Base-by-base conservation (phyloP, 129 eudicot genomes). In the Chrysanthemum seticuspe region DNA sequence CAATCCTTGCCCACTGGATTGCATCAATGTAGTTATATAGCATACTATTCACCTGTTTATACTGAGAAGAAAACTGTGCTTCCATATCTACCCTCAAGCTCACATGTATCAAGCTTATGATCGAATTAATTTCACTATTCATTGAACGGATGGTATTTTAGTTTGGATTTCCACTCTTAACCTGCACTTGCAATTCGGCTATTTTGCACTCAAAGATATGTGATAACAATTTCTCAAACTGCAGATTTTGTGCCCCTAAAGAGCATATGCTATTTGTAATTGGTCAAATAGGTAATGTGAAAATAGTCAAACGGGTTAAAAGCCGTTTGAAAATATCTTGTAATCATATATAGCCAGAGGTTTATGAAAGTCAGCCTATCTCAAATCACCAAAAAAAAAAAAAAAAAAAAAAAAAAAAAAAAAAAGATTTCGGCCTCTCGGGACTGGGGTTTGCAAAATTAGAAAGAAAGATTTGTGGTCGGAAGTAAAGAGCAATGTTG, bases 141-240 rank as follows among this genome's bases (percentile, higher is more conserved):
- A 50, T 34, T 23, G 25, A 59, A 47, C 48, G 29, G 27, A 60
- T 14, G 21, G 60, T 27, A 58, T 47, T 14, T 45, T 45, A 72
- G 3, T 72, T 48, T 13, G 58, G 68, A 36, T 59, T 59, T 27
- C 76, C 59, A 61, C 49, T 49, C 45, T 13, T 27, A 72, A 59
- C 68, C 13, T 72, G 76, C 13, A 23, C 27, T 4, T 72, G 49
- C 59, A 72, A 1, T 45, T 47, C 68, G 10, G 48, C 68, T 11
- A 72, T 25, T 59, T 72, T 72, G 67, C 57, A 72, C 21, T 59
- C 14, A 0, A 72, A 7, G 14, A 72, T 8, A 0, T 60, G 60
- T 60, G 60, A 60, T 6, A 48, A 13, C 31, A 72, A 47, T 47
- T 72, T 59, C 68, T 13, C 76, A 23, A 21, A 47, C 25, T 72